Evolutionary conservation across 805 yeast genomes (phyloP), one percentile per base, ranked within the genome.

Genomic region (Wickerhamiella lipophila): DNA sequence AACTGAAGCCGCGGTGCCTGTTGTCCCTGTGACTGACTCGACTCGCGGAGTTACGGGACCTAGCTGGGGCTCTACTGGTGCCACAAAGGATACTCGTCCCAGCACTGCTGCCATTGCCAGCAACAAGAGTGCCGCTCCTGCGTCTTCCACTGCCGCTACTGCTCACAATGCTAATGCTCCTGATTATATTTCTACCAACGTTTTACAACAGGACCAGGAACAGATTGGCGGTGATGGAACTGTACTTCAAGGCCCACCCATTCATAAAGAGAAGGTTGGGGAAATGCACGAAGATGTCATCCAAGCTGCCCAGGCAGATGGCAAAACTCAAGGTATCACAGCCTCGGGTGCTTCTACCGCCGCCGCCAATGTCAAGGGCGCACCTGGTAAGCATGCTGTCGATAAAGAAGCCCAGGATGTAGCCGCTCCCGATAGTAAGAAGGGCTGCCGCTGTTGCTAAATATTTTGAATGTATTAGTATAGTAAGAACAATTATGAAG

Each of bases 381-480:
- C 43, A 3, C 35, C 35, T 21, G 42, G 42, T 15, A 30, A 29
- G 19, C 47, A 35, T 23, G 30, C 39, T 23, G 30, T 30, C 13
- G 47, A 22, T 3, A 34, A 15, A 11, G 32, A 40, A 40, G 43
- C 19, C 11, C 41, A 32, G 11, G 38, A 32, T 19, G 32, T 32
- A 4, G 41, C 23, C 12, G 22, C 47, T 23, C 47, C 47, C 11
- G 40, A 34, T 12, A 34, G 25, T 23, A 44, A 44, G 34, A 44
- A 44, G 41, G 26, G 32, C 15, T 44, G 47, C 38, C 19, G 26
- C 41, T 44, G 47, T 29, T 44, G 47, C 41, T 44, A n/a, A 44
- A 5, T 30, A n/a, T 42, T 21, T 42, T 32, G 38, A 42, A 26
- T 41, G 30, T 41, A 41, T 18, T 27, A 26, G 46, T 42, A 42